phyloP scores from a whole-genome alignment of 805 yeast genomes.

The Ascoidea tarda region DNA sequence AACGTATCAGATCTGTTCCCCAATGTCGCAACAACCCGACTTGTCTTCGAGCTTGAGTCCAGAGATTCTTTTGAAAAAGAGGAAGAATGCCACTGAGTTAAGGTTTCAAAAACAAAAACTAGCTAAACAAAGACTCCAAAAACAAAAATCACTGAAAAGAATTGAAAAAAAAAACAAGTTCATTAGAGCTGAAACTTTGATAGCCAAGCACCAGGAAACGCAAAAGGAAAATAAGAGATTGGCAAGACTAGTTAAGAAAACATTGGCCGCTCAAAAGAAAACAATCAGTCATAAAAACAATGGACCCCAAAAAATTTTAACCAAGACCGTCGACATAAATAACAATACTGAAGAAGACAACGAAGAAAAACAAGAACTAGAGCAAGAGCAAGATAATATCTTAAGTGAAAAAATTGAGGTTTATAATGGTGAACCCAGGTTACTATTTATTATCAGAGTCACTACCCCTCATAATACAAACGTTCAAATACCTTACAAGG shows the following conservation, averaged over 20 bases:
- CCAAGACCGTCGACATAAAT: conserved; percentile 17
- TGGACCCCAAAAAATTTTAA: neutral
- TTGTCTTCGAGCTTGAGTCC: conserved; percentile 40
- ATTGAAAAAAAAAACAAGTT: conserved; percentile 36
- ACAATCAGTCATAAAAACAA: conserved; percentile 1
- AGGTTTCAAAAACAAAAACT: conserved; percentile 62
- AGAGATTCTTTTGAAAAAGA: conserved; percentile 61
- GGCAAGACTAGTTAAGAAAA: conserved; percentile 40
- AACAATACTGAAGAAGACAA: conserved; percentile 14
- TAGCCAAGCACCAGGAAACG: conserved; percentile 48
- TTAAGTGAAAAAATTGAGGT: conserved; percentile 16
- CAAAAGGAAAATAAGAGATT: conserved; percentile 58
- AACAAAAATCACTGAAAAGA: conserved; percentile 27
- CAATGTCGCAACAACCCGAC: too few relatives aligned
- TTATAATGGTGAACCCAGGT: conserved; percentile 29
- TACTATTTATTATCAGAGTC: conserved; percentile 55
- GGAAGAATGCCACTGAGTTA: conserved; percentile 65
- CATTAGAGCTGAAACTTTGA: conserved; percentile 61
- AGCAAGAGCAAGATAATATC: neutral
- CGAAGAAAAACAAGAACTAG: conserved; percentile 8
- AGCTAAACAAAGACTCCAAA: conserved; percentile 35
- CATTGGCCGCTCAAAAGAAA: conserved; percentile 17
- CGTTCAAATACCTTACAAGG: conserved; percentile 51
- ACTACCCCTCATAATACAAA: conserved; percentile 39
- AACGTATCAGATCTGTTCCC: too few relatives aligned